Base-by-base conservation (phyloP, 2,329 filamentous ascomycete species). In the Fonsecaea pugnacius region DNA sequence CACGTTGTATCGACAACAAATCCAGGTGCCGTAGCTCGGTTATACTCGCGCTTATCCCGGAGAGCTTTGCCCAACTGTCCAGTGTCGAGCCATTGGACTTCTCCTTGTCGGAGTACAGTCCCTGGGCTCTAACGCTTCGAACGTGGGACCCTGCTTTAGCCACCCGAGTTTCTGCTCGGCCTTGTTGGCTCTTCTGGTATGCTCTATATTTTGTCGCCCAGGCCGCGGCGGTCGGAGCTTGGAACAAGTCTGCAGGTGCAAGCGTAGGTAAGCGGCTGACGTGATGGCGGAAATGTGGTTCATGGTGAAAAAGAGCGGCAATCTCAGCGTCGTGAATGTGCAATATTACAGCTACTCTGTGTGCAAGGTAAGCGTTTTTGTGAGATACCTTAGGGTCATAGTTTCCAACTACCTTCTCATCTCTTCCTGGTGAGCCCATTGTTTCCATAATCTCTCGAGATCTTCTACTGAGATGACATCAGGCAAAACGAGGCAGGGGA, bases 301-400 rank as follows among this genome's bases (percentile, higher is more conserved):
- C 70, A 38, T 59, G 71, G 70, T 63, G 66, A 4, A 71, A 68
- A 1, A 73, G 18, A 48, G 60, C 68, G 1, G 72, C 71, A 7
- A 73, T 66, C 48, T 74, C 72, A n/a, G 71, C 70, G 52, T 73
- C 72, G 50, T 73, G 70, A 24, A 74, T 71, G 10, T 72, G 63
- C 33, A 73, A 14, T 33, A 54, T 10, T n/a, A 63, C 21, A 8
- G 56, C 56, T 24, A 33, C 43, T 24, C 60, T 62, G 21, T n/a
- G 21, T 14, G 18, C 32, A 35, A 24, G 33, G 4, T n/a, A n/a
- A n/a, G n/a, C n/a, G n/a, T n/a, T n/a, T n/a, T n/a, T n/a, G n/a
- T n/a, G n/a, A n/a, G n/a, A n/a, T n/a, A n/a, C n/a, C n/a, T n/a
- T n/a, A n/a, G n/a, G n/a, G n/a, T n/a, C n/a, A n/a, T n/a, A n/a